These are phyloP conservation scores for Mariannaea elegans DNA, from an alignment of 2,329 filamentous ascomycete species.

Conservation along the genomic window DNA sequence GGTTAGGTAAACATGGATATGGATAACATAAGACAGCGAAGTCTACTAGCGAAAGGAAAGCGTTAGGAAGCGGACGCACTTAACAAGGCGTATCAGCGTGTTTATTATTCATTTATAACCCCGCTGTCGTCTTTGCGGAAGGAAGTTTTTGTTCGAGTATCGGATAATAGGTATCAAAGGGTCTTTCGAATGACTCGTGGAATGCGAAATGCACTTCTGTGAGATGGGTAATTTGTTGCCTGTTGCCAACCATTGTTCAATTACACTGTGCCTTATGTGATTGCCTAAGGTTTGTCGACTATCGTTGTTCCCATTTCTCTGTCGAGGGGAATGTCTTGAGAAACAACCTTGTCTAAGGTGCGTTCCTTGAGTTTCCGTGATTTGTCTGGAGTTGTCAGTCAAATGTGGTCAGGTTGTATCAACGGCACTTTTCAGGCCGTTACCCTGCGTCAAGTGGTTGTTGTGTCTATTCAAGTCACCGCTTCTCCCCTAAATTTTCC, in stretches of 20 bases:
- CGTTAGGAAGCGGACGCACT: slow-evolving; percentile 17
- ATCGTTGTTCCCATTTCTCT: too few relatives aligned
- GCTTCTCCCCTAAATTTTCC: too few relatives aligned
- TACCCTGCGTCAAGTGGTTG: too few relatives aligned
- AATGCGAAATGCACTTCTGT: slow-evolving; percentile 20
- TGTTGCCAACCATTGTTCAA: too few relatives aligned
- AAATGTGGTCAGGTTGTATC: too few relatives aligned
- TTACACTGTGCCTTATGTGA: slow-evolving; percentile 2
- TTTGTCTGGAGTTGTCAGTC: too few relatives aligned
- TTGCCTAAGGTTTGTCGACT: too few relatives aligned
- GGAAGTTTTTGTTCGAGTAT: slow-evolving; percentile 38
- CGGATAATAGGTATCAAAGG: slow-evolving; percentile 32
- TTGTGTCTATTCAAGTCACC: too few relatives aligned
- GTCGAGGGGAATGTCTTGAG: too few relatives aligned
- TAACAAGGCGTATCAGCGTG: slow-evolving; percentile 21
- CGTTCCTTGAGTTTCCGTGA: too few relatives aligned
- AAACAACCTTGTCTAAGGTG: too few relatives aligned
- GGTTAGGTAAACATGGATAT: slow-evolving; percentile 8
- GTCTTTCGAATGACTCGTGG: slow-evolving; percentile 13
- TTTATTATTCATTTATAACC: neutral
- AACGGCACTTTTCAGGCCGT: too few relatives aligned
- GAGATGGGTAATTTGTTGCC: neutral
- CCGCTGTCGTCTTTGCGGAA: slow-evolving; percentile 24
- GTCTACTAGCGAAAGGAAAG: slow-evolving; percentile 10
- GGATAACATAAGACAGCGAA: slow-evolving; percentile 21